Base-by-base conservation (phyloP, 805 yeast genomes). In the Wickerhamiella azyma region DNA sequence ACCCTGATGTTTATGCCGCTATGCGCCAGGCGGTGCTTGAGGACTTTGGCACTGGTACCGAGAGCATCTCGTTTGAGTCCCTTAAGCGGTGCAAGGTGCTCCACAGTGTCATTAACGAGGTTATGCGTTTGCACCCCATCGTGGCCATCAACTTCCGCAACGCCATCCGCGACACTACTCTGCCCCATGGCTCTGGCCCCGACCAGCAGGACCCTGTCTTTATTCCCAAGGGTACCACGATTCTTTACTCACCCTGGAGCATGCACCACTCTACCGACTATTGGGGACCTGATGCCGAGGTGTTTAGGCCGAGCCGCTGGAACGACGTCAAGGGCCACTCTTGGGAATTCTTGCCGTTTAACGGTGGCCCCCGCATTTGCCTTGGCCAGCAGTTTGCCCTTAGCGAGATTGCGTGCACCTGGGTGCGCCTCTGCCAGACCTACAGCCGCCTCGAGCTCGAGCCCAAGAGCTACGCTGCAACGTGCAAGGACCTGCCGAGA, bases 321-420 rank as follows among this genome's bases (percentile, higher is more conserved):
- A 55, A 52, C 26, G 66, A 64, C 49, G 51, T 52, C 39, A 59
- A 59, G 45, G 57, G 59, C 44, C 59, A 62, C 43, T 66, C 69
- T 10, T 68, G 72, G 71, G 65, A 65, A 29, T 68, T 61, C 50
- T 54, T 67, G 39, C 72, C 73, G 32, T 68, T 68, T 55, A 67
- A 67, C 49, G 74, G 73, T 33, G 74, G 74, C 7, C 73, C 74
- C 26, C 57, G 74, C 49, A 66, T 69, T 42, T 70, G 74, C 54
- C 58, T 69, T 45, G 74, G 73, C 28, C 74, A 69, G 54, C 74
- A 70, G 53, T 68, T 69, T 59, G 74, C 74, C 11, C 63, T 68
- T 35, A 67, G 71, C 21, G 73, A 69, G 53, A 66, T 70, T 38
- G 43, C 46, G 21, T 39, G 47, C 33, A 36, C 43, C 3, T 48